Evolutionary conservation across 805 yeast species (phyloP).

Genomic region (Isabelozyma gotoi): DNA sequence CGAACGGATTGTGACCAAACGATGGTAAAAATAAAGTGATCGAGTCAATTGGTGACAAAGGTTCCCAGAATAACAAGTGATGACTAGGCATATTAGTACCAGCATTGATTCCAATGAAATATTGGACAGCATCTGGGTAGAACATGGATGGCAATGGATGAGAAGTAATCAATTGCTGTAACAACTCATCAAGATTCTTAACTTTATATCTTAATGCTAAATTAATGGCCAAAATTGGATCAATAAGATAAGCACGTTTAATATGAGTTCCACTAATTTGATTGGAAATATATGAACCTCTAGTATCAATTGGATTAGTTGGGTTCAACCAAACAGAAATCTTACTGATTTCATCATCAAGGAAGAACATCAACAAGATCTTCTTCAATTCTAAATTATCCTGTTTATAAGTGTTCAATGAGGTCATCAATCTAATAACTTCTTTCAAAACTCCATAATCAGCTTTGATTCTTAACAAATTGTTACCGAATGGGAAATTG

Average conservation of each 20-base stretch:
- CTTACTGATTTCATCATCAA: slow-evolving; percentile 73
- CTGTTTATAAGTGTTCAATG: slow-evolving; percentile 17
- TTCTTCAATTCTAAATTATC: slow-evolving; percentile 47
- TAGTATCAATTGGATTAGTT: slow-evolving; percentile 41
- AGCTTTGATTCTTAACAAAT: slow-evolving; percentile 65
- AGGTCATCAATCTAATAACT: slow-evolving; percentile 37
- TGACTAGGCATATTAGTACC: slow-evolving; percentile 37
- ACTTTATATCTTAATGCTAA: slow-evolving; percentile 61
- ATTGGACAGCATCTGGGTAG: slow-evolving; percentile 60
- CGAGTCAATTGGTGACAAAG: slow-evolving; percentile 79
- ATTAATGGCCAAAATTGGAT: slow-evolving; percentile 73
- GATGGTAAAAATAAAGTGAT: slow-evolving; percentile 81
- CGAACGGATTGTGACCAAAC: slow-evolving; percentile 59
- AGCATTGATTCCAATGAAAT: slow-evolving; percentile 43
- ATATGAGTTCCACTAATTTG: slow-evolving; percentile 44
- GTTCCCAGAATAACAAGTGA: slow-evolving; percentile 64
- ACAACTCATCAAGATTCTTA: slow-evolving; percentile 35
- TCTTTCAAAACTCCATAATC: slow-evolving; percentile 62
- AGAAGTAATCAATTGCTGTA: slow-evolving; percentile 45
- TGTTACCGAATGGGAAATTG: slow-evolving; percentile 83
- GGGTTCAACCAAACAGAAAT: slow-evolving; percentile 79
- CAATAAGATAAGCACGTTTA: slow-evolving; percentile 57
- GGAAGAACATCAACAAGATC: slow-evolving; percentile 56
- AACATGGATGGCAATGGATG: slow-evolving; percentile 60
- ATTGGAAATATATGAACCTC: slow-evolving; percentile 33